Conservation (phyloP, 176 grass and related monocot genomes). For the Rhynchospora pubera region DNA sequence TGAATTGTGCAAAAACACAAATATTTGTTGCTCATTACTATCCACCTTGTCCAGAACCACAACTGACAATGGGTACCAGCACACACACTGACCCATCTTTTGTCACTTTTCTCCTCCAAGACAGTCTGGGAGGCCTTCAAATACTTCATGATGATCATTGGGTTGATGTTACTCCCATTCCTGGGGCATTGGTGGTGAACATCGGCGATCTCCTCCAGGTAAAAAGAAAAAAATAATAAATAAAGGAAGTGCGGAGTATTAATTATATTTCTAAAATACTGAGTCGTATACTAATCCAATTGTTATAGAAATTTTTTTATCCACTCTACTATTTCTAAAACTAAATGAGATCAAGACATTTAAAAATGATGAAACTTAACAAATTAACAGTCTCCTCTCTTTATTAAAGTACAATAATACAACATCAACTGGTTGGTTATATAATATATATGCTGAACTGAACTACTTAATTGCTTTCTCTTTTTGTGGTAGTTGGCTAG, state of each 20-base stretch:
- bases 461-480: too few relatives aligned
- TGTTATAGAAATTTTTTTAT: too few relatives aligned
- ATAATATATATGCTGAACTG: too few relatives aligned
- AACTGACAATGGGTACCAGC: conserved; percentile 19
- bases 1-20: conserved; percentile 21
- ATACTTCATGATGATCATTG: conserved; percentile 2
- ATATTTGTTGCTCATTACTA: conserved; percentile 14
- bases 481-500: not conserved
- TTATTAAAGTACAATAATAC: too few relatives aligned
- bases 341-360: too few relatives aligned
- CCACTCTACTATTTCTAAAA: too few relatives aligned
- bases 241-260: too few relatives aligned
- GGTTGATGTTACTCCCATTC: not conserved
- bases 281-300: too few relatives aligned
- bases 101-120: conserved; percentile 30
- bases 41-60: conserved; percentile 24
- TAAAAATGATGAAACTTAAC: too few relatives aligned
- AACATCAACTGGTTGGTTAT: too few relatives aligned
- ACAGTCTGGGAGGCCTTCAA: conserved; percentile 22
- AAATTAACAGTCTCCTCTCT: too few relatives aligned
- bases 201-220: conserved; percentile 26
- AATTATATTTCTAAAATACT: too few relatives aligned
- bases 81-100: conserved; percentile 24
- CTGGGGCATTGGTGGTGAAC: conserved; percentile 17
- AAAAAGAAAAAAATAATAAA: not conserved